phyloP scores from a whole-genome alignment of 176 grass and related monocot genomes.

The Juncus effusus region DNA sequence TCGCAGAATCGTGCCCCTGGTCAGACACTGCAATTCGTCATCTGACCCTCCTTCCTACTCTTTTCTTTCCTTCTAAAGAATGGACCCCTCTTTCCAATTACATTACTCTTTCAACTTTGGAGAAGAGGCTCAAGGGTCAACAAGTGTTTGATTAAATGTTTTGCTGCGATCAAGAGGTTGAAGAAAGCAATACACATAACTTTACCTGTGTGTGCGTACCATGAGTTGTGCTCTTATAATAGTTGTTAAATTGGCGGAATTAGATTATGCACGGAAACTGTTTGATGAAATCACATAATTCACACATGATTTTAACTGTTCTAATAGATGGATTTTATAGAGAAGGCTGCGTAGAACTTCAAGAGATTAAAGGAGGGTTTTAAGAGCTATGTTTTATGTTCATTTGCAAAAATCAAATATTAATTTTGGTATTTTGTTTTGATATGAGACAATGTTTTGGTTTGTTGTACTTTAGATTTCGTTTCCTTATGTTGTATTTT shows the following conservation, averaged over 20 bases:
- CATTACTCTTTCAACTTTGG: too few relatives aligned
- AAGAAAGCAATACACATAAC: slow-evolving; percentile 68
- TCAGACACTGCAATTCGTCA: too few relatives aligned
- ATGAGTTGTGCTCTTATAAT: slow-evolving; percentile 61
- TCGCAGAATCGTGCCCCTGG: too few relatives aligned
- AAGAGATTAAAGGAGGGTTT: slow-evolving; percentile 25
- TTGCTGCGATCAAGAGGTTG: slow-evolving; percentile 46
- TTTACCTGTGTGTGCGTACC: slow-evolving; percentile 52
- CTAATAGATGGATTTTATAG: slow-evolving; percentile 52
- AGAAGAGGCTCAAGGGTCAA: slow-evolving; percentile 72
- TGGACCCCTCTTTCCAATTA: too few relatives aligned
- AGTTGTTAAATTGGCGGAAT: slow-evolving; percentile 29
- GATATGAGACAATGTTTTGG: too few relatives aligned
- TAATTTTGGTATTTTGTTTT: too few relatives aligned
- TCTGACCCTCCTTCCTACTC: too few relatives aligned
- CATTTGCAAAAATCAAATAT: background rate
- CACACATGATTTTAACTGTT: slow-evolving; percentile 47
- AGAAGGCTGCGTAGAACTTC: slow-evolving; percentile 30
- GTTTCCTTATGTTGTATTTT: too few relatives aligned
- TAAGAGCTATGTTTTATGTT: slow-evolving; percentile 23
- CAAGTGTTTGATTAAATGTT: slow-evolving; percentile 55
- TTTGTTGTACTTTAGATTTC: too few relatives aligned
- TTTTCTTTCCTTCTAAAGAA: too few relatives aligned
- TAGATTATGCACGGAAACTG: slow-evolving; percentile 45
- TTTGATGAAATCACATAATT: slow-evolving; percentile 35